These are phyloP conservation scores for Cyberlindnera maritima DNA, from an alignment of 805 yeast species.

Conservation along the genomic window DNA sequence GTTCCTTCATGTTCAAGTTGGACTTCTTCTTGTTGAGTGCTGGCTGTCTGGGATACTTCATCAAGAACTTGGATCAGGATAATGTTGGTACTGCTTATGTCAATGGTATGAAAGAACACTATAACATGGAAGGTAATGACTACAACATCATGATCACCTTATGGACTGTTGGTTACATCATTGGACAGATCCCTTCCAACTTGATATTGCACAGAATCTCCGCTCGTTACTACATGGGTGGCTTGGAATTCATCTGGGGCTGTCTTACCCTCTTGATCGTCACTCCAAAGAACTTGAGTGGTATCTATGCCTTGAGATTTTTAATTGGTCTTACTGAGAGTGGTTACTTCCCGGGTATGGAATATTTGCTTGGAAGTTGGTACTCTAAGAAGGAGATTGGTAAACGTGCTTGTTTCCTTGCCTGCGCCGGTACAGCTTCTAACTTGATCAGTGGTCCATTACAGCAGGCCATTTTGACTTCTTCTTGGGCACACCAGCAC, in stretches of 20 bases:
- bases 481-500: conserved; percentile 22
- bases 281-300: conserved; percentile 26
- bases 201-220: conserved; percentile 39
- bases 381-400: conserved; percentile 34
- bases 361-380: conserved; percentile 38
- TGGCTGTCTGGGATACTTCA: conserved; percentile 44
- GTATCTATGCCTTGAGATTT: conserved; percentile 35
- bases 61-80: conserved; percentile 41
- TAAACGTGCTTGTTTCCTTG: conserved; percentile 35
- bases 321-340: conserved; percentile 44
- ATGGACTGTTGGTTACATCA: conserved; percentile 49
- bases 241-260: conserved; percentile 44
- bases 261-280: conserved; percentile 35
- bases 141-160: conserved; percentile 42
- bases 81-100: conserved; percentile 46
- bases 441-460: conserved; percentile 38
- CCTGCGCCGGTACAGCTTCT: conserved; percentile 36
- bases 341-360: conserved; percentile 49
- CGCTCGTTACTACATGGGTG: conserved; percentile 43
- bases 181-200: conserved; percentile 49
- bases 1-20: conserved; percentile 32
- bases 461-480: conserved; percentile 32
- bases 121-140: conserved; percentile 38
- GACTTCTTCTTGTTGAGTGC: conserved; percentile 40
- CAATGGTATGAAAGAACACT: conserved; percentile 46